These are phyloP conservation scores for Fusarium chaquense DNA, from an alignment of 2,329 filamentous ascomycete genomes.

Conservation along the genomic window DNA sequence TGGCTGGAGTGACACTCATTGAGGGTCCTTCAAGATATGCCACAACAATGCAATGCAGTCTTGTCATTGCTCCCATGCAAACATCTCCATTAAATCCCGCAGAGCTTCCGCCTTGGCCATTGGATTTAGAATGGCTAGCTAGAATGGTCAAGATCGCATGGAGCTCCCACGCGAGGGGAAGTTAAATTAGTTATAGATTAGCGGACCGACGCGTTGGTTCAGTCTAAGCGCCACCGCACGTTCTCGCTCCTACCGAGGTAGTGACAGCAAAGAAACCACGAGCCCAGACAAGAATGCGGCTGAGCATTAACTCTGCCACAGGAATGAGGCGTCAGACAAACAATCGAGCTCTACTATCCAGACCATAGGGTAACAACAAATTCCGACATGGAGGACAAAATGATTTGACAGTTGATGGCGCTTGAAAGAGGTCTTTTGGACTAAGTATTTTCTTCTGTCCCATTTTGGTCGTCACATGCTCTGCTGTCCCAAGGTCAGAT, in stretches of 20 bases:
- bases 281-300: constrained; percentile 1
- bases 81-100: background rate
- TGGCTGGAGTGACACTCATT: background rate
- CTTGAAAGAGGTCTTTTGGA: background rate
- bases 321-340: background rate
- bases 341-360: background rate
- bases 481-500: background rate
- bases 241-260: constrained; percentile 19
- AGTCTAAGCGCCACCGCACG: constrained; percentile 18
- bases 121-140: background rate
- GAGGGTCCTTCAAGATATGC: too few species aligned
- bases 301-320: background rate
- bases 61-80: background rate
- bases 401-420: background rate
- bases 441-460: background rate
- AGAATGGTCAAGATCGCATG: background rate
- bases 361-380: background rate
- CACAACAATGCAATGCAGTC: background rate
- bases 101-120: background rate
- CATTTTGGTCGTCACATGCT: background rate
- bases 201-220: constrained; percentile 6
- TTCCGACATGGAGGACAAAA: background rate
- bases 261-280: background rate
- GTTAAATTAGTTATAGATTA: background rate
- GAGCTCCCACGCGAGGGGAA: background rate